phyloP scores from a whole-genome alignment of 1,284 basidiomycete genomes.

The Tylopilus sp. region DNA sequence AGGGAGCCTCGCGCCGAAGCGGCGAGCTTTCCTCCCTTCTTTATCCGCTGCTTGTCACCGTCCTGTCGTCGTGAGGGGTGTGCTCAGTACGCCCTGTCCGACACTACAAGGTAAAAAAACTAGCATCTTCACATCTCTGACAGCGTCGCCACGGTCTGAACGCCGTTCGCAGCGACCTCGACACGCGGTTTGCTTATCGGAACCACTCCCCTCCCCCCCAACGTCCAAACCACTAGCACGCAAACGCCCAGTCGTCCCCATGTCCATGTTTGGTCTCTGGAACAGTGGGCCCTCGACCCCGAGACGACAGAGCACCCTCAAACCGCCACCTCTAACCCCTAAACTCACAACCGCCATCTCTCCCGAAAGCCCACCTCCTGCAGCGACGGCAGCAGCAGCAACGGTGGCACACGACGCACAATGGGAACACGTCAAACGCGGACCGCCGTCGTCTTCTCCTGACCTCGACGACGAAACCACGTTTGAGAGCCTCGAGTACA shows the following conservation, averaged over 20 bases:
- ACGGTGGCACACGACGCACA: conserved; percentile 11
- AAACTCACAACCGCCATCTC: conserved; percentile 21
- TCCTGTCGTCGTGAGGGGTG: not conserved
- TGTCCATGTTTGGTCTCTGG: conserved; percentile 13
- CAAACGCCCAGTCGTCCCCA: not conserved
- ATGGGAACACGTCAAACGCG: conserved; percentile 26
- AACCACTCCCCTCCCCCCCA: no score
- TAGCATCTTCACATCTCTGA: not conserved
- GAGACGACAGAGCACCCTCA: conserved; percentile 17
- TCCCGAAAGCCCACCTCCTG: conserved; percentile 10
- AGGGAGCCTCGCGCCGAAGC: conserved; percentile 9
- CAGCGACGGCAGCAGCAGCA: no score
- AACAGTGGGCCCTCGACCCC: conserved; percentile 13
- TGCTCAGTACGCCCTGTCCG: not conserved
- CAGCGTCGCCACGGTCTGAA: not conserved
- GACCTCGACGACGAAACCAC: conserved; percentile 19
- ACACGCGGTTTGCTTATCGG: not conserved
- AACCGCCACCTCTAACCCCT: conserved; percentile 22
- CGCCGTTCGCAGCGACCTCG: not conserved
- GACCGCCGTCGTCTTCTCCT: conserved; percentile 14
- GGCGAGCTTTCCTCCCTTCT: not conserved
- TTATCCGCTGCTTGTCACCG: not conserved
- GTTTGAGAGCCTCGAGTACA: conserved; percentile 20
- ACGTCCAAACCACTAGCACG: not conserved
- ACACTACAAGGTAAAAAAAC: not conserved